Evolutionary conservation across 1,139 yeast genomes (phyloP).

Genomic region (Candida neerlandica): DNA sequence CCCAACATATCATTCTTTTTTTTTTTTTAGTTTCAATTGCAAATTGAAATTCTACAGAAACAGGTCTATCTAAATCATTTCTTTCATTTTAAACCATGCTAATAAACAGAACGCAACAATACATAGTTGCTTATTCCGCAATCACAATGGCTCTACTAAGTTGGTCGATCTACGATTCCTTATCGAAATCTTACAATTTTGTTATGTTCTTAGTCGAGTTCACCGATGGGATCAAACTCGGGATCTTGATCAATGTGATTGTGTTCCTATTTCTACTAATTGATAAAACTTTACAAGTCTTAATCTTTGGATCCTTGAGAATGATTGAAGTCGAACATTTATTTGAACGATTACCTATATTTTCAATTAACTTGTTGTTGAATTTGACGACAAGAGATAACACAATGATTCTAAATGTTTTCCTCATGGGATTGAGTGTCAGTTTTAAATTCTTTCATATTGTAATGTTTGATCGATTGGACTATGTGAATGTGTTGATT

Average conservation of each 20-base stretch:
- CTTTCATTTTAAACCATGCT: slow-evolving; percentile 4
- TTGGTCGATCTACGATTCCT: slow-evolving; percentile 31
- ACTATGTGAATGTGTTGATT: slow-evolving; percentile 46
- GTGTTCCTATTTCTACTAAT: slow-evolving; percentile 39
- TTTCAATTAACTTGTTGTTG: slow-evolving; percentile 58
- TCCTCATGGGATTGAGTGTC: slow-evolving; percentile 46
- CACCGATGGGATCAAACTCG: slow-evolving; percentile 39
- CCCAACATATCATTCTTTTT: too few species aligned
- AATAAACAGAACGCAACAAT: slow-evolving; percentile 18
- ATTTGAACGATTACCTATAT: slow-evolving; percentile 66
- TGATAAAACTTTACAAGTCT: slow-evolving; percentile 46
- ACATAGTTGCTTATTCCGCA: slow-evolving; percentile 29
- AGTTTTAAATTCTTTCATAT: slow-evolving; percentile 74
- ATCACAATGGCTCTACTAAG: slow-evolving; percentile 27
- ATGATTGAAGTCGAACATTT: slow-evolving; percentile 78
- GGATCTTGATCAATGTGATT: slow-evolving; percentile 33
- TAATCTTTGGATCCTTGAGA: slow-evolving; percentile 77
- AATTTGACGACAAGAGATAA: slow-evolving; percentile 63
- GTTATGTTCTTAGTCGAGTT: slow-evolving; percentile 33
- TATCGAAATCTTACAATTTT: slow-evolving; percentile 28
- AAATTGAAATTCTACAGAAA: too few species aligned
- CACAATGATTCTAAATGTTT: slow-evolving; percentile 51
- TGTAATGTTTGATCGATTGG: slow-evolving; percentile 66
- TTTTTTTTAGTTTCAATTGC: too few species aligned
- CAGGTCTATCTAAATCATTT: too few species aligned